A percentile compares a stretch with the other conserved stretches of the same genome.
phyloP scores from a whole-genome alignment of 192 early-diverging fungal species.

The Mortierella alpina region DNA sequence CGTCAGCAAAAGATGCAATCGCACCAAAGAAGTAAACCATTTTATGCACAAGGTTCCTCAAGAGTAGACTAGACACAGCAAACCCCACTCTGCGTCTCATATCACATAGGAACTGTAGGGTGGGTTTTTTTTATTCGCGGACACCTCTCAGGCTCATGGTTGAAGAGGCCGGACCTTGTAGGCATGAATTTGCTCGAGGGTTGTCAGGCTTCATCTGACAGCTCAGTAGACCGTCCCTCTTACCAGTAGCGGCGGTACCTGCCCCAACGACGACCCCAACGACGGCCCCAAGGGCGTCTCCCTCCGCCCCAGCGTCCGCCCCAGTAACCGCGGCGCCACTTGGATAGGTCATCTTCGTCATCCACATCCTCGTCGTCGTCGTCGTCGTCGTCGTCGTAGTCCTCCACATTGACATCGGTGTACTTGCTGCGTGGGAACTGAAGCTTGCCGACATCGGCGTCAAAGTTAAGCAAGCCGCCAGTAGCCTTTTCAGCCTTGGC shows the following conservation, averaged over 20 bases:
- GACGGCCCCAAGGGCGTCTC: background rate
- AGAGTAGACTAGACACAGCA: too few species aligned
- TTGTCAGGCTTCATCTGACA: too few species aligned
- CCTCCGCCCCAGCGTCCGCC: constrained; percentile 1
- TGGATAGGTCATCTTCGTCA: background rate
- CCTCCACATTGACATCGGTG: background rate
- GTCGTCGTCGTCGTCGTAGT: constrained; percentile 4
- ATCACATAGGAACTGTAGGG: too few species aligned
- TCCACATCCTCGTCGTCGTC: constrained; percentile 3
- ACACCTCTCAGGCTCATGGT: too few species aligned
- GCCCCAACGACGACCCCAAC: background rate
- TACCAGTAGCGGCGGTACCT: background rate
- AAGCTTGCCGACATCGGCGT: constrained; percentile 20
- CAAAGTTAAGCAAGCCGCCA: constrained; percentile 14
- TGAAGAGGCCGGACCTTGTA: too few species aligned
- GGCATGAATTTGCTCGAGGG: too few species aligned
- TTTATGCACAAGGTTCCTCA: too few species aligned
- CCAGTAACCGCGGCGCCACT: constrained; percentile 18
- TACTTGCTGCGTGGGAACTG: background rate
- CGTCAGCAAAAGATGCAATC: too few species aligned
- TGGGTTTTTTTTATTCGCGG: too few species aligned
- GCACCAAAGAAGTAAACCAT: too few species aligned
- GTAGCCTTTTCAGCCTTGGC: constrained; percentile 40
- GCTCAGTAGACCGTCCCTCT: too few species aligned
- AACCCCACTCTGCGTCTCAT: too few species aligned